Base-by-base conservation (phyloP, 1,284 basidiomycete genomes). In the Vanrija humicola region DNA sequence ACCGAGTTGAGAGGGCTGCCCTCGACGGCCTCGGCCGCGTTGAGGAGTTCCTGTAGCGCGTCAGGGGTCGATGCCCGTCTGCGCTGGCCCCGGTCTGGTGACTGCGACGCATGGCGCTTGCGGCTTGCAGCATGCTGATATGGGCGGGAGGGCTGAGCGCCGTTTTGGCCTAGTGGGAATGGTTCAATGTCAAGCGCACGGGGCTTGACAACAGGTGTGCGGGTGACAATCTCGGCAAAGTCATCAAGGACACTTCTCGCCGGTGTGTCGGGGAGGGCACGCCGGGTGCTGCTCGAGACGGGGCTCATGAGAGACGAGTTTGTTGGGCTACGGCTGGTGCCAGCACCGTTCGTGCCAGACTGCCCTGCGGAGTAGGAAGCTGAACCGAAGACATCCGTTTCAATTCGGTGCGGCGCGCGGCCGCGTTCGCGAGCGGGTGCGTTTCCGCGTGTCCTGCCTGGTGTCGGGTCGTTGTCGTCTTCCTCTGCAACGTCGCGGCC, bases 11-110 rank as follows among this genome's bases (percentile, higher is more conserved):
- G 65, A 1, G 72, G 70, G 23, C 63, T 66, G 4, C 70, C 70
- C 45, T 74, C 72, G 26, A 74, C 66, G 7, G 68, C 69, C 58
- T 71, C 72, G 0, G 72, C 72, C 10, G 72, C 72, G 38, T 69
- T 65, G 16, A 74, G 54, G 7, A 74, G 55, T 34, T 66, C 72
- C 29, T 72, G 67, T 9, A 74, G 62, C 39, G 69, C 69, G 55
- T 72, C 69, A 0, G 69, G 67, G 5, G 69, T 73, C 16, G 61
- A 58, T 5, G 65, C 55, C 5, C 64, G 52, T 15, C 63, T 53
- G 15, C 63, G 49, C 12, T 34, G 34, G 21, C 43, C 25, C 7
- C 50, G 46, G 6, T 56, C 52, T 3, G 66, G 63, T 21, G 60
- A 64, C 38, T 66, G 59, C 23, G 66, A 68, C 4, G 67, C 65